Base-by-base conservation (phyloP, 345 rosid species). In the Populus pruinosa region DNA sequence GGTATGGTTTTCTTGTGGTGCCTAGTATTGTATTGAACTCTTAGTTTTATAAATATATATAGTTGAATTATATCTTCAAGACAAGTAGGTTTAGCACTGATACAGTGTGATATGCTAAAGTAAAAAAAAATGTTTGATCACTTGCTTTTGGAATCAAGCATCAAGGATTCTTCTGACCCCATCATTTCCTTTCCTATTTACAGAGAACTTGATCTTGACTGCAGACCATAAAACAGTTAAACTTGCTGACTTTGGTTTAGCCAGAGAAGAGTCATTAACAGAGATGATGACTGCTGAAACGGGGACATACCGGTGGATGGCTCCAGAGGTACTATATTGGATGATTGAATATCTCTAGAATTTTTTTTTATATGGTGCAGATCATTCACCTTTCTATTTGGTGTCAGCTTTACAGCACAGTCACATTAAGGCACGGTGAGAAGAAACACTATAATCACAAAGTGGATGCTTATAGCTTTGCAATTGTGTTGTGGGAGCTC, bases 261-360 rank as follows among this genome's bases (percentile, higher is more conserved):
- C 99, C 47, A 92, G 99, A 77, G 99, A 96, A 90, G 99, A 96
- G 87, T 90, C 98, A 18, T 78, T 96, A 78, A 96, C 98, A 0
- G 99, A 96, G 86, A 96, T 96, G 99, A 96, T 96, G 99, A 96
- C 99, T 33, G 98, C 99, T 71, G 99, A 96, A 85, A 94, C 99
- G 0, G 99, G 99, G 62, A 96, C 99, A 18, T 96, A 96, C 67
- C 90, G 99, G 27, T 96, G 99, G 99, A 96, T 96, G 99, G 99
- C 99, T 73, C 99, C 99, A 0, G 99, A 96, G 96, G 99, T 93
- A 78, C 44, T 65, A 67, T 31, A 75, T 62, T 73, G 33, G 8
- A 56, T 65, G 13, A 53, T 79, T 77, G 6, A 35, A 53, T 44
- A 44, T 55, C 23, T 69, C 59, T n/a, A 17, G 47, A 68, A 25